Evolutionary conservation across 805 yeast genomes (phyloP).

Genomic region (Yamadazyma sp.): DNA sequence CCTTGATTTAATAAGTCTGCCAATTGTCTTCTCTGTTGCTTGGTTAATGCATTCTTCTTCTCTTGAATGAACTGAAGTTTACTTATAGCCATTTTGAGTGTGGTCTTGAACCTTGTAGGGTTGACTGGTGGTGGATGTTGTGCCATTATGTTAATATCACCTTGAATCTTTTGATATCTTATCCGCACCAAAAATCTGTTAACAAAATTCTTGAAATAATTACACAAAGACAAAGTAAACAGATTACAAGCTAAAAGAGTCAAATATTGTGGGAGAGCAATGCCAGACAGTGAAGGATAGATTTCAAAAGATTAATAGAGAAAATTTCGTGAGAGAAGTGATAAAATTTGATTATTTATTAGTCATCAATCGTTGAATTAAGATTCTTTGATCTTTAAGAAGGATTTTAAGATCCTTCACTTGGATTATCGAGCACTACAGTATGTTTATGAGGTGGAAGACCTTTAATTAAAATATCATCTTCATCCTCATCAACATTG

Average conservation of each 20-base stretch:
- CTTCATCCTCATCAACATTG: slow-evolving; percentile 36
- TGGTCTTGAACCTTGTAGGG: slow-evolving; percentile 35
- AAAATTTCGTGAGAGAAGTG: no score
- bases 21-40: slow-evolving; percentile 65
- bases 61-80: slow-evolving; percentile 69
- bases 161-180: no score
- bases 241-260: no score
- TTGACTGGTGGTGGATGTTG: slow-evolving; percentile 27
- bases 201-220: no score
- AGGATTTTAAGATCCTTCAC: no score
- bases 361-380: slow-evolving; percentile 4
- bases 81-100: slow-evolving; percentile 66
- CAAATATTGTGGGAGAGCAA: no score
- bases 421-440: slow-evolving; percentile 20
- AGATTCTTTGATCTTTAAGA: background rate
- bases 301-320: no score
- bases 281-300: no score
- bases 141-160: slow-evolving; percentile 9
- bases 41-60: slow-evolving; percentile 70
- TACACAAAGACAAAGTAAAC: no score
- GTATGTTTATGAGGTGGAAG: slow-evolving; percentile 41
- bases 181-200: no score
- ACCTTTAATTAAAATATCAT: slow-evolving; percentile 32
- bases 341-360: no score
- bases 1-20: slow-evolving; percentile 70